A percentile compares a stretch with the other conserved stretches of the same genome.
Conservation (phyloP, 2,329 filamentous ascomycete genomes). For the Hypoxylon sp. region DNA sequence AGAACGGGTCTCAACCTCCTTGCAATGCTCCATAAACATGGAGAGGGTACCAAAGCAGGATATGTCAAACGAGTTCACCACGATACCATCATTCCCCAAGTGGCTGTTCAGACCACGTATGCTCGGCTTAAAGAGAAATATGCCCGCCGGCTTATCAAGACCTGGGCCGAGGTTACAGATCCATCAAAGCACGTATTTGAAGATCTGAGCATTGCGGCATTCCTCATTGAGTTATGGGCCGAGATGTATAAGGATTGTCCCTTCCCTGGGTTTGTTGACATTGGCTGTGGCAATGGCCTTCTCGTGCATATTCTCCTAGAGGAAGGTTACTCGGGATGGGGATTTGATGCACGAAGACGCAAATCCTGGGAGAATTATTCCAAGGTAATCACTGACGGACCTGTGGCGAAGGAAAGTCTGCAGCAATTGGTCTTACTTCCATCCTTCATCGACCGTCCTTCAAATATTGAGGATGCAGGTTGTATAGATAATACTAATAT, state of each 20-base stretch:
- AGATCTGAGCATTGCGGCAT: conserved; percentile 90
- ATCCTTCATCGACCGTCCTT: conserved; percentile 54
- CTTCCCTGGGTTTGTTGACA: conserved; percentile 94
- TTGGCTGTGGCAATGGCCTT: conserved; percentile 95
- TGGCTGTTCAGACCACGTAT: conserved; percentile 86
- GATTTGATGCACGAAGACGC: conserved; percentile 88
- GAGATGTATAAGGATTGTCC: conserved; percentile 76
- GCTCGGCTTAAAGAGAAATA: conserved; percentile 83
- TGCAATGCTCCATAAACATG: conserved; percentile 79
- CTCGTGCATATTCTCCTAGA: conserved; percentile 84
- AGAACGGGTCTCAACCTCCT: conserved; percentile 80
- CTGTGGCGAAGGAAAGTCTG: conserved; percentile 54
- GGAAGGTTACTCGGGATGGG: conserved; percentile 89
- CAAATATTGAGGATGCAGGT: conserved; percentile 38
- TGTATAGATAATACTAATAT: conserved; percentile 46
- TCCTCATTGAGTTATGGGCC: conserved; percentile 91
- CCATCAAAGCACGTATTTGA: conserved; percentile 95
- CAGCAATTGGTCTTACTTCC: conserved; percentile 67
- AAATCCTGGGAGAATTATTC: conserved; percentile 86
- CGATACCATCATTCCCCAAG: conserved; percentile 83
- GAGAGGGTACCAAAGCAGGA: conserved; percentile 73
- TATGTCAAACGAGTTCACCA: conserved; percentile 88
- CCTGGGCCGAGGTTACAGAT: conserved; percentile 90
- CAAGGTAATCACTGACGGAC: conserved; percentile 27
- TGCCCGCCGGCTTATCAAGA: conserved; percentile 76